Base-by-base conservation (phyloP, 2,329 filamentous ascomycete species). In the Trichoderma sp. region DNA sequence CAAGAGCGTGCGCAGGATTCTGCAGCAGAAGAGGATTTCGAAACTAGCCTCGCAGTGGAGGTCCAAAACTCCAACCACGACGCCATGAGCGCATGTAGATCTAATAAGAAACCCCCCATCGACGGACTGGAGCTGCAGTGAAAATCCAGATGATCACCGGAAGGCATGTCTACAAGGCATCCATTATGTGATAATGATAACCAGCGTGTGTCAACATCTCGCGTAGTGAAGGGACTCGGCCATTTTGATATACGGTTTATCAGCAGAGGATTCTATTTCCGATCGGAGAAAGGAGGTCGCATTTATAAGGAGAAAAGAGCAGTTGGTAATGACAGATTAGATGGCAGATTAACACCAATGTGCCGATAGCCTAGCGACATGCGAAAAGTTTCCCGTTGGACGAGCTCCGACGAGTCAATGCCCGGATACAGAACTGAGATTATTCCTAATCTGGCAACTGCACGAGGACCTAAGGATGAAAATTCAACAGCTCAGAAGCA, bases 11-110 rank as follows among this genome's bases (percentile, higher is more conserved):
- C 74, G 74, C 62, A 71, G 63, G 69, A 71, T 80, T 15, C 74
- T 80, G 62, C 74, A 75, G 43, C 73, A 76, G 68, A 75, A 74
- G 62, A 76, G 74, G 57, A 74, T 78, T 30, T 67, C 72, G n/a
- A 76, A 72, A 30, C 71, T 72, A 64, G 73, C 72, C 6, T 71
- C 73, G 55, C 66, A 71, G 36, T 71, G 68, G 71, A 73, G n/a
- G 26, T 26, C 39, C 3, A 50, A 20, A 43, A n/a, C 53, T n/a
- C 7, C 68, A 57, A 67, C 23, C 17, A 20, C 50, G 34, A 17
- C 34, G 20, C 32, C 50, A 8, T 55, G 39, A 55, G 63, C 17
- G 13, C 20, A 26, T 53, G 63, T 55, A 26, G 15, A 64, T 64
- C 20, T 57, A 20, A 58, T 58, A 20, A 43, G 53, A 26, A 32